A percentile compares a stretch with the other conserved stretches of the same genome.
Conservation (phyloP, 805 yeast genomes). For the Millerago galiae region DNA sequence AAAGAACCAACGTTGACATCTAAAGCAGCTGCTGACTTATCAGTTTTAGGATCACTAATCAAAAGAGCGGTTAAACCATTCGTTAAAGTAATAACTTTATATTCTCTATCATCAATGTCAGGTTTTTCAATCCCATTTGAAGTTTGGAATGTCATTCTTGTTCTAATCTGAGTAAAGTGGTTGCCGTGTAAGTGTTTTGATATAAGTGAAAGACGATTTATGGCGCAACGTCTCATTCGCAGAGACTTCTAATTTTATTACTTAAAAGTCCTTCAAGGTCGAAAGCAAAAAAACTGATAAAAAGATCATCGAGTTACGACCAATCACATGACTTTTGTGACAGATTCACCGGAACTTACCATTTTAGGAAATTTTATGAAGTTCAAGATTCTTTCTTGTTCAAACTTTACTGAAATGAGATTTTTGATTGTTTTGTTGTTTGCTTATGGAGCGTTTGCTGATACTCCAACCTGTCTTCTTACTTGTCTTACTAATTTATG, state of each 20-base stretch:
- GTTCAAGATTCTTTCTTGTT: too few relatives aligned
- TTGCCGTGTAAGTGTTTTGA: background rate
- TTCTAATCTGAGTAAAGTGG: background rate
- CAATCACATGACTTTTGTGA: background rate
- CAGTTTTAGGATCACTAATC: conserved; percentile 64
- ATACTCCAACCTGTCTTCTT: conserved; percentile 89
- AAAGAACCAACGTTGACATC: conserved; percentile 77
- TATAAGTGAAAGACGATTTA: conserved; percentile 1
- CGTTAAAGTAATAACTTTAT: conserved; percentile 54
- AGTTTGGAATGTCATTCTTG: conserved; percentile 13
- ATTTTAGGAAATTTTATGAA: background rate
- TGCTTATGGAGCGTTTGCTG: conserved; percentile 33
- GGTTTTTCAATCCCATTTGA: conserved; percentile 32
- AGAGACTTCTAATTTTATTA: background rate
- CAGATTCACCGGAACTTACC: background rate
- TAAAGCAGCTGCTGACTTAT: conserved; percentile 71
- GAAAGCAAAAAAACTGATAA: too few relatives aligned
- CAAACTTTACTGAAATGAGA: too few relatives aligned
- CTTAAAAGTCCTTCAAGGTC: background rate
- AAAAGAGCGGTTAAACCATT: conserved; percentile 56
- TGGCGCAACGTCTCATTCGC: background rate
- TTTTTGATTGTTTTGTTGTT: conserved; percentile 11
- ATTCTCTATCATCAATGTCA: conserved; percentile 65
- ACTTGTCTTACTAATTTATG: conserved; percentile 72
- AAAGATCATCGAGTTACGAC: background rate